A percentile compares a stretch with the other conserved stretches of the same genome.
Evolutionary conservation across 495 filamentous ascomycete species (phyloP).

Genomic region (Darksidea phi): DNA sequence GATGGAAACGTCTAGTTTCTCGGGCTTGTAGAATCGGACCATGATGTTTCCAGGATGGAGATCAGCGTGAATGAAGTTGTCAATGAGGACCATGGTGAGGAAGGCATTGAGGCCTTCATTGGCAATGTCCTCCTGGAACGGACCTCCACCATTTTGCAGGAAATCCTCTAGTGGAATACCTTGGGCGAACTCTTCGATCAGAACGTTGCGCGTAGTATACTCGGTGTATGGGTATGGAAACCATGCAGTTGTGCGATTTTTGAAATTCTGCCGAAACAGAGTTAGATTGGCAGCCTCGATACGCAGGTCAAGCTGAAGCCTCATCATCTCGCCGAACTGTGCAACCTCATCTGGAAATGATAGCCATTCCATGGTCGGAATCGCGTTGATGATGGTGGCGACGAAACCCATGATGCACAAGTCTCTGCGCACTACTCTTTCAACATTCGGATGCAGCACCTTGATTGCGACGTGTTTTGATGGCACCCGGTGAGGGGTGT

Average conservation of each 20-base stretch:
- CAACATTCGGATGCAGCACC: slow-evolving; percentile 89
- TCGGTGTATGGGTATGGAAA: slow-evolving; percentile 92
- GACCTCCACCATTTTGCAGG: slow-evolving; percentile 83
- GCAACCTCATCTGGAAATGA: slow-evolving; percentile 91
- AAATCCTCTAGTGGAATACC: slow-evolving; percentile 91
- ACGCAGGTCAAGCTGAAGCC: slow-evolving; percentile 87
- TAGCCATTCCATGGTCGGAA: slow-evolving; percentile 97
- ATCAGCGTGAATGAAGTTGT: slow-evolving; percentile 99
- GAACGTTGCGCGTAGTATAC: slow-evolving; percentile 85
- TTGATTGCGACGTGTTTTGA: slow-evolving; percentile 95
- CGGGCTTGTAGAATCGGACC: slow-evolving; percentile 95
- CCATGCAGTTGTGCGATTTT: slow-evolving; percentile 83
- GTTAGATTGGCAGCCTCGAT: slow-evolving; percentile 91
- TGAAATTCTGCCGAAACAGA: slow-evolving; percentile 89
- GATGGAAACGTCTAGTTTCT: slow-evolving; percentile 63
- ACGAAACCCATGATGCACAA: slow-evolving; percentile 94
- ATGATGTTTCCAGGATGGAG: slow-evolving; percentile 99
- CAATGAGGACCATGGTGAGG: slow-evolving; percentile 92
- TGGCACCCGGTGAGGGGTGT: slow-evolving; percentile 76
- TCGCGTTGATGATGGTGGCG: slow-evolving; percentile 75
- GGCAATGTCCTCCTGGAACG: slow-evolving; percentile 91
- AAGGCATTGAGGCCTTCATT: slow-evolving; percentile 98
- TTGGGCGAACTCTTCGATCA: slow-evolving; percentile 94
- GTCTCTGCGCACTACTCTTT: slow-evolving; percentile 83
- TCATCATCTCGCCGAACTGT: slow-evolving; percentile 99